These are phyloP conservation scores for Clohesyomyces aquaticus DNA, from an alignment of 495 filamentous ascomycete species.

Conservation along the genomic window DNA sequence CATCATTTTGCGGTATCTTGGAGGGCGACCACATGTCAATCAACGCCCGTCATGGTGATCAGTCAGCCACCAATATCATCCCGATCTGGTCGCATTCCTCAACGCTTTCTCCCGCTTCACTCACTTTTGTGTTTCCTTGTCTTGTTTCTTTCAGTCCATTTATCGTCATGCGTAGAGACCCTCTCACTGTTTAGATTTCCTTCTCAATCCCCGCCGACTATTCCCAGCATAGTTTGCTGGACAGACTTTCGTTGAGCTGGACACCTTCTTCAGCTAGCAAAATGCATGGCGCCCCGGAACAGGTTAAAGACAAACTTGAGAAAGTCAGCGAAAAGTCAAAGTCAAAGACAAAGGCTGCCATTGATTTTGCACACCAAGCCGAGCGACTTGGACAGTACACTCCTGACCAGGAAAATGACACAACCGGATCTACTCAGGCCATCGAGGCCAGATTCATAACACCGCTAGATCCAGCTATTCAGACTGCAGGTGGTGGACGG, in stretches of 20 bases:
- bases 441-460: conserved; percentile 70
- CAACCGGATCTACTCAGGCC: conserved; percentile 54
- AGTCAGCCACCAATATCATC: conserved; percentile 11
- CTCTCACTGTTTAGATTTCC: conserved; percentile 7
- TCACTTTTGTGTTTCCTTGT: not conserved
- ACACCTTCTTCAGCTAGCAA: conserved; percentile 1
- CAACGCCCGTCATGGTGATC: conserved; percentile 18
- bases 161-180: no score
- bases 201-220: not conserved
- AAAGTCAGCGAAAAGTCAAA: conserved; percentile 27
- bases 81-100: not conserved
- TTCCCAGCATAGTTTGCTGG: conserved; percentile 10
- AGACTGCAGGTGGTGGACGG: conserved; percentile 65
- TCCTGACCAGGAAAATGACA: conserved; percentile 42
- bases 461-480: conserved; percentile 69
- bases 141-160: not conserved
- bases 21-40: conserved; percentile 8
- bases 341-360: conserved; percentile 42
- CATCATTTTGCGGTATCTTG: conserved; percentile 18
- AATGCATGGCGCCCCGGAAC: conserved; percentile 25
- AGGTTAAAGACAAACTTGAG: conserved; percentile 17
- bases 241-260: conserved; percentile 13
- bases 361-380: conserved; percentile 58
- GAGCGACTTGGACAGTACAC: conserved; percentile 55
- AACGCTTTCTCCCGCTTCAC: not conserved